Conservation (phyloP, 75 land plant genomes). For the Chamaecyparis obtusa region DNA sequence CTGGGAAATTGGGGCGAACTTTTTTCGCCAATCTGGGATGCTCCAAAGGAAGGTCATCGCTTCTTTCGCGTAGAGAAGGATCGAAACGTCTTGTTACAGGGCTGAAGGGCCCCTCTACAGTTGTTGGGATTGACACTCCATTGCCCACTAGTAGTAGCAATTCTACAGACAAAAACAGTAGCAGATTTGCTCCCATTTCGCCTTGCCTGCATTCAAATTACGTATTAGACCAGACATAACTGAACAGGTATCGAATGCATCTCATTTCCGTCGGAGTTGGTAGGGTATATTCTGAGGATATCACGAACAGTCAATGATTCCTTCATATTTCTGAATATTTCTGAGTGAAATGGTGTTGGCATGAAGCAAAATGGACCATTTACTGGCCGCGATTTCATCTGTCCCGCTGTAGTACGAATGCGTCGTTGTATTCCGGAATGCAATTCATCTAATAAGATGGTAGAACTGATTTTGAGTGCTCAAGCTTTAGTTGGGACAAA, state of each 20-base stretch:
- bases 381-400: no score
- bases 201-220: neutral
- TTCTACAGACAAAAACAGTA: neutral
- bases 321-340: no score
- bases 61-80: slow-evolving; percentile 54
- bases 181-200: neutral
- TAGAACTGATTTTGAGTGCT: no score
- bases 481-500: no score
- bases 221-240: no score
- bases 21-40: slow-evolving; percentile 66
- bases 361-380: no score
- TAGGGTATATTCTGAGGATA: neutral
- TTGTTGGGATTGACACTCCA: slow-evolving; percentile 52
- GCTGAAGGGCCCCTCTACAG: slow-evolving; percentile 79
- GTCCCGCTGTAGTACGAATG: no score
- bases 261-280: no score
- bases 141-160: neutral
- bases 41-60: slow-evolving; percentile 76
- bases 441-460: no score
- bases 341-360: neutral
- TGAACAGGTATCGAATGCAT: no score
- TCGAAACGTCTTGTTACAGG: slow-evolving; percentile 77
- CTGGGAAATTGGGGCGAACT: slow-evolving; percentile 63
- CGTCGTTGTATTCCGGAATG: no score
- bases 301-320: neutral